These are phyloP conservation scores for Planoprotostelium fungivorum DNA, from an alignment of 78 protist genomes.

Conservation along the genomic window DNA sequence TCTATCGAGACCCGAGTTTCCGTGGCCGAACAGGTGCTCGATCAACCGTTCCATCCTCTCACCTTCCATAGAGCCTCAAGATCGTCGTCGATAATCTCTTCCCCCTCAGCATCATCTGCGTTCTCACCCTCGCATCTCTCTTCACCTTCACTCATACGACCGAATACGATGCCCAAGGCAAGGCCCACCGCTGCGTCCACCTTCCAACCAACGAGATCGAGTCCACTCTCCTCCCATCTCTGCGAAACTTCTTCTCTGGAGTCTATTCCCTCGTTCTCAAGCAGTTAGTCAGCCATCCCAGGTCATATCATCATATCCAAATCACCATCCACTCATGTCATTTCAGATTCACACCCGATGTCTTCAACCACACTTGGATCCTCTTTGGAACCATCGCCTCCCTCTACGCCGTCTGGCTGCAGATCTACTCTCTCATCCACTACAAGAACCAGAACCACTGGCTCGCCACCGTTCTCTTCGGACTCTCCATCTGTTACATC, in stretches of 20 bases:
- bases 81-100: background rate
- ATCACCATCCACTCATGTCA: background rate
- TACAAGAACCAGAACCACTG: background rate
- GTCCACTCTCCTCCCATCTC: background rate
- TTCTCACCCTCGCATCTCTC: background rate
- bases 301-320: background rate
- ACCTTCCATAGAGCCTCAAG: background rate
- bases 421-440: background rate
- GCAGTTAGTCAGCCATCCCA: background rate
- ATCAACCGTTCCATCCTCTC: background rate
- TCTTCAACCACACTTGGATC: background rate
- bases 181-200: background rate
- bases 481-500: background rate
- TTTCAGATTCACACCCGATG: background rate
- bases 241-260: background rate
- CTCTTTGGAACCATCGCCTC: background rate
- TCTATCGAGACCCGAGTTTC: background rate
- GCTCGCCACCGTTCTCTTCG: background rate
- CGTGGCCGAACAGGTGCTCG: background rate
- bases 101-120: background rate
- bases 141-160: background rate
- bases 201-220: background rate
- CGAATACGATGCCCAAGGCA: background rate
- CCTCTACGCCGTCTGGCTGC: background rate
- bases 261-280: background rate